phyloP scores from a whole-genome alignment of 441 rosid species.

The Brassica hybrid region DNA sequence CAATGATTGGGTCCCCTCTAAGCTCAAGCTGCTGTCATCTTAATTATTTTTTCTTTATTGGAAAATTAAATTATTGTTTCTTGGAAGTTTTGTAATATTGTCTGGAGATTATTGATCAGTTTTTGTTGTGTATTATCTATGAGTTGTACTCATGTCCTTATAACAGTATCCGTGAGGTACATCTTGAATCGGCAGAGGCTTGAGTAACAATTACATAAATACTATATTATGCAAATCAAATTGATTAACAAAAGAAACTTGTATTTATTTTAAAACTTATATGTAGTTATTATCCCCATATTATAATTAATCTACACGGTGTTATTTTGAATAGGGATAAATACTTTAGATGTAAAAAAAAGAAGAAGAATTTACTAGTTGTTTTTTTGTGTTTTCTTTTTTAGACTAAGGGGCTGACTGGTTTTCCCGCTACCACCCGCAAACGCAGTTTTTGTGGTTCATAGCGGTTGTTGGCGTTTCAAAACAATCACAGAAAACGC shows the following conservation, averaged over 20 bases:
- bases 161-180: slow-evolving; percentile 25
- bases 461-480: too few relatives aligned
- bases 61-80: slow-evolving; percentile 24
- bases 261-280: neutral
- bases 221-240: neutral
- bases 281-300: neutral
- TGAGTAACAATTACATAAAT: slow-evolving; percentile 3
- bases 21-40: slow-evolving; percentile 45
- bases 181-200: slow-evolving; percentile 29
- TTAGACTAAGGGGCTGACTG: neutral
- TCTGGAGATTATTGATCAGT: slow-evolving; percentile 38
- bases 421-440: too few relatives aligned
- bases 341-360: neutral
- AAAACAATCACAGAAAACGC: too few relatives aligned
- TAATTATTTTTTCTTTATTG: slow-evolving; percentile 28
- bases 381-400: neutral
- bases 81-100: slow-evolving; percentile 39
- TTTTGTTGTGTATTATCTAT: slow-evolving; percentile 29
- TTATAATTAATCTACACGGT: neutral
- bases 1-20: slow-evolving; percentile 44
- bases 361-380: neutral
- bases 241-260: neutral
- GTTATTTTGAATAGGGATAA: neutral
- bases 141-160: slow-evolving; percentile 44
- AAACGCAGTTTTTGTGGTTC: too few relatives aligned